Base-by-base conservation (phyloP, 1,284 basidiomycete species). In the Sporisorium scitamineum region DNA sequence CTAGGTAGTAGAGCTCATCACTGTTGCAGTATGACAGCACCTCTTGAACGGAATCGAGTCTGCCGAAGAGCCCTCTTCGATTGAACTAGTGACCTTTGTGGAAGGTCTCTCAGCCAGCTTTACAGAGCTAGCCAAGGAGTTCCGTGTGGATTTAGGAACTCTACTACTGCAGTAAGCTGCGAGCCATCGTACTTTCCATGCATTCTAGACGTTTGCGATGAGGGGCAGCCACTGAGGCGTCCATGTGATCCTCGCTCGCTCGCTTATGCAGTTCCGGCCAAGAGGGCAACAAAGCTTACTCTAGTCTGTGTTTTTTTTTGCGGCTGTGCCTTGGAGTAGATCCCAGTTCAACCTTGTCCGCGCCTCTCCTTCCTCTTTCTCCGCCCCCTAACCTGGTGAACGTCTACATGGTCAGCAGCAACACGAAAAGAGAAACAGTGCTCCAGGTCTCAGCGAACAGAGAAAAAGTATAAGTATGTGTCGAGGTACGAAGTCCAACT, bases 381-480 rank as follows among this genome's bases (percentile, higher is more conserved):
- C 48, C 9, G 41, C 22, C 39, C 20, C 29, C 48, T 32, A 16
- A 13, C 14, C n/a, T 11, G 27, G 48, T 14, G n/a, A 52, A 50
- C 32, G 45, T 44, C 48, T 39, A 32, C 50, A n/a, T 2, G 20
- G 34, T 34, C 54, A 56, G 54, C 54, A 24, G 8, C 34, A 41
- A 20, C 32, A n/a, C 20, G 10, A 34, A 22, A 22, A 26, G 11
- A 3, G 18, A 54, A 24, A 27, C 6, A 41, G 16, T 0, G 52
- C 24, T 29, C 16, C 41, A 20, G 14, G 32, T n/a, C n/a, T n/a
- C n/a, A n/a, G 13, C 29, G 13, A 16, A 6, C n/a, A 4, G 5
- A 5, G 11, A 54, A n/a, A 63, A 58, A 24, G 61, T 70, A 70
- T 64, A 70, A 70, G 44, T 56, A 61, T 20, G 27, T 31, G 29